Percentiles rank a stretch among this genome's conserved stretches.
phyloP scores from a whole-genome alignment of 768 basidiomycete genomes.

The Boletellus emodensis region DNA sequence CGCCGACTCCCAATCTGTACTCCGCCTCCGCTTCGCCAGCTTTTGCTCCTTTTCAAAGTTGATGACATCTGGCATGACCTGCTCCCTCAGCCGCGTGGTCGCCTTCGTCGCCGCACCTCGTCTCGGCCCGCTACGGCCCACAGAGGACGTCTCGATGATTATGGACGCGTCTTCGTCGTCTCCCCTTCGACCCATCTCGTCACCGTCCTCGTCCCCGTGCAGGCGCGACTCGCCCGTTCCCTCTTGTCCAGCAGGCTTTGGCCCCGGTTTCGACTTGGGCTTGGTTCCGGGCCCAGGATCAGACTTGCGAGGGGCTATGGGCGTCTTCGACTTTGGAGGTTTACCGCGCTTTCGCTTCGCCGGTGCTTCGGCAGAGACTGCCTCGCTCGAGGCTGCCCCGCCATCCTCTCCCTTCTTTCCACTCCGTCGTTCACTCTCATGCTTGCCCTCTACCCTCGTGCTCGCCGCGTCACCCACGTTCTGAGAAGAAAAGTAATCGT shows the following conservation, averaged over 20 bases:
- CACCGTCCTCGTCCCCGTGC: neutral
- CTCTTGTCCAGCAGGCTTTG: neutral
- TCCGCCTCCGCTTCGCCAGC: constrained; percentile 30
- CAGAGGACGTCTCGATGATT: constrained; percentile 10
- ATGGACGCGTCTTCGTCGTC: constrained; percentile 7
- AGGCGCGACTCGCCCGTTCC: neutral
- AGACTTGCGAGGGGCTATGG: constrained; percentile 1
- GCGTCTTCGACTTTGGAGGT: constrained; percentile 10
- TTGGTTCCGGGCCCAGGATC: neutral
- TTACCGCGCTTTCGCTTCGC: constrained; percentile 15
- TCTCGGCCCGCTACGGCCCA: constrained; percentile 25
- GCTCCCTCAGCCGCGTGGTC: constrained; percentile 39
- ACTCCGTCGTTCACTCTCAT: neutral
- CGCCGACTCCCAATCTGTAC: constrained; percentile 30
- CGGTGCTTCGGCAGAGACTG: constrained; percentile 24
- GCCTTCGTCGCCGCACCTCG: constrained; percentile 56
- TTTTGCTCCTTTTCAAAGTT: constrained; percentile 67
- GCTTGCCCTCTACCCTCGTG: neutral
- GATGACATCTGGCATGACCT: constrained; percentile 74
- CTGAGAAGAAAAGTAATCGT: constrained; percentile 25
- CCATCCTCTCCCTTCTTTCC: neutral
- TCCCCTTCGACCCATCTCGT: neutral
- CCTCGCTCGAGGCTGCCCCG: constrained; percentile 12
- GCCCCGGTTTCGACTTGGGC: constrained; percentile 1
- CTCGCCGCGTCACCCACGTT: neutral